A percentile compares a stretch with the other conserved stretches of the same genome.
These are phyloP conservation scores for Musa troglodytarum DNA, from an alignment of 176 grass and related monocot species.

Conservation along the genomic window DNA sequence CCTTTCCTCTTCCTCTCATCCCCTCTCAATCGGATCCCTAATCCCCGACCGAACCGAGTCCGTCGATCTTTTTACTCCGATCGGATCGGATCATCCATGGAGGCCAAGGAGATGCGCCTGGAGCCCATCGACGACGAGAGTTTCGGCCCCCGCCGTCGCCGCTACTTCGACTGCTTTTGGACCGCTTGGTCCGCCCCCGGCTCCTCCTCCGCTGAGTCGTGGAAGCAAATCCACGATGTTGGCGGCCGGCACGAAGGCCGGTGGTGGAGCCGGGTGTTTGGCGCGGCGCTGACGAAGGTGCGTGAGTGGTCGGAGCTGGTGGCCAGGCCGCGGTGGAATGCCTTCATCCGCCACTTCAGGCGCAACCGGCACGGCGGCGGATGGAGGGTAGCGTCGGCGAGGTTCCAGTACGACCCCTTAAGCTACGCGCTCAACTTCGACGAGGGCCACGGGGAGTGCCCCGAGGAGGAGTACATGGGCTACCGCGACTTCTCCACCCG, in stretches of 20 bases:
- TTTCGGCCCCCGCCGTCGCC: constrained; percentile 35
- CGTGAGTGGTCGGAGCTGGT: constrained; percentile 89
- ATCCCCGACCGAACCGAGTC: neutral
- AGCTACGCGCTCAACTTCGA: constrained; percentile 98
- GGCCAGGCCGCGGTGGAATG: constrained; percentile 84
- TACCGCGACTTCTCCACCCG: constrained; percentile 68
- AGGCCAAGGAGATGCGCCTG: constrained; percentile 1
- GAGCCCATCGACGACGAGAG: constrained; percentile 12
- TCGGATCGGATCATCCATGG: constrained; percentile 3
- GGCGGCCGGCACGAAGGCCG: constrained; percentile 11
- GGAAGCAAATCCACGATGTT: constrained; percentile 22
- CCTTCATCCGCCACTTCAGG: constrained; percentile 82
- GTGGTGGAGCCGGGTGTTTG: constrained; percentile 57
- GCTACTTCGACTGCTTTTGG: constrained; percentile 55
- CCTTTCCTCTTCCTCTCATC: neutral
- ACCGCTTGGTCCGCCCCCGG: neutral
- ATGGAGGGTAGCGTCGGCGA: neutral
- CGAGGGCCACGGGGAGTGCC: constrained; percentile 43
- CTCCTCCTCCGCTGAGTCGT: neutral
- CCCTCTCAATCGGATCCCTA: neutral
- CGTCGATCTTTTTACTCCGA: neutral
- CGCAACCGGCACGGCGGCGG: constrained; percentile 1
- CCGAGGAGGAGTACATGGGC: constrained; percentile 24
- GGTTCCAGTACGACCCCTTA: constrained; percentile 69
- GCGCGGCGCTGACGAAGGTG: constrained; percentile 62